Percentiles rank a stretch among this genome's conserved stretches.
These are phyloP conservation scores for Saturnispora kantuleensis DNA, from an alignment of 805 yeast species.

Conservation along the genomic window DNA sequence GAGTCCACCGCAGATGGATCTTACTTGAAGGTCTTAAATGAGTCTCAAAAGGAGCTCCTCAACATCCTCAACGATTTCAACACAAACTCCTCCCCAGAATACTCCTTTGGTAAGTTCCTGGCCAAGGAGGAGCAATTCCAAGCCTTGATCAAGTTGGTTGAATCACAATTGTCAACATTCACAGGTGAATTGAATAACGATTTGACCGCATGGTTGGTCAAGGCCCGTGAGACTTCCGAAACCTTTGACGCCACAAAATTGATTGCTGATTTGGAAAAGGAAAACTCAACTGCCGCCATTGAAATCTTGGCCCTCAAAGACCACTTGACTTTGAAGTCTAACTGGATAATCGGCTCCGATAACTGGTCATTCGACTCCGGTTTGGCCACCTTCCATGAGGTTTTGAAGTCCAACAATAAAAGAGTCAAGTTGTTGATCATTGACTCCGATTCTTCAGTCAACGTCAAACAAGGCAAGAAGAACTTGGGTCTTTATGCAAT, in stretches of 20 bases:
- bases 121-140: constrained; percentile 43
- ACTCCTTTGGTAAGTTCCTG: constrained; percentile 71
- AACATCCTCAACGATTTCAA: constrained; percentile 43
- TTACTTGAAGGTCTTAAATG: constrained; percentile 64
- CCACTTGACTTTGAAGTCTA: constrained; percentile 38
- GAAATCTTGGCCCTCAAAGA: constrained; percentile 38
- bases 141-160: constrained; percentile 35
- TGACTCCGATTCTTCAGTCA: constrained; percentile 68
- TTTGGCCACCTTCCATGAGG: constrained; percentile 80
- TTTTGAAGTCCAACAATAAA: constrained; percentile 54
- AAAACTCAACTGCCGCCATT: constrained; percentile 26
- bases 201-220: constrained; percentile 64
- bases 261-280: constrained; percentile 24
- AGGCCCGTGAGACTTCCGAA: constrained; percentile 31
- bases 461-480: constrained; percentile 57
- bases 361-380: constrained; percentile 94
- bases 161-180: constrained; percentile 36
- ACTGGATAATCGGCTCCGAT: constrained; percentile 91
- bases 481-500: constrained; percentile 91
- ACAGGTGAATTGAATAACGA: constrained; percentile 41
- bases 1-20: constrained; percentile 61
- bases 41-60: constrained; percentile 37
- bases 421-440: constrained; percentile 78
- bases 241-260: constrained; percentile 20
- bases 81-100: constrained; percentile 71